These are phyloP conservation scores for Persicaria maculosa DNA, from an alignment of 148 eudicot genomes.

Conservation along the genomic window DNA sequence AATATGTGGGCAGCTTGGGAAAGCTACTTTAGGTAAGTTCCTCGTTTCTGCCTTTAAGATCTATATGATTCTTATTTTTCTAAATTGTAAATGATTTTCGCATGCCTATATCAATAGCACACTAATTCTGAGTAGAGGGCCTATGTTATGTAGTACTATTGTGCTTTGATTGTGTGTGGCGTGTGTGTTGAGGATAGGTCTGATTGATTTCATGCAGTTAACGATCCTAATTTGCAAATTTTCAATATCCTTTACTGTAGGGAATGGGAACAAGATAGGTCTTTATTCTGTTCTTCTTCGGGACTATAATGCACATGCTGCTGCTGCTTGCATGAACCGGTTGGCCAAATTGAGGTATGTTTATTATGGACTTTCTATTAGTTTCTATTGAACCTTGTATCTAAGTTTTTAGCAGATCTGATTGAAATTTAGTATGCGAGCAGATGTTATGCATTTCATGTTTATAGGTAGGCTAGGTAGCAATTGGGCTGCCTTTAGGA, in stretches of 20 bases:
- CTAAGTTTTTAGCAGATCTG: not conserved
- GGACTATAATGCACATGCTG: slow-evolving; percentile 84
- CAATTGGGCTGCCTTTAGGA: not conserved
- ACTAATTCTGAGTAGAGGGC: not conserved
- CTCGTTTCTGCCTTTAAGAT: slow-evolving; percentile 1
- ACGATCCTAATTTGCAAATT: not conserved
- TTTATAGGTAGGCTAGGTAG: not conserved
- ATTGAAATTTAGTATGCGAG: not conserved
- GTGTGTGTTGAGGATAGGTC: not conserved
- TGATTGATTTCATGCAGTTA: not conserved
- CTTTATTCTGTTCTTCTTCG: slow-evolving; percentile 91
- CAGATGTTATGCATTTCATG: not conserved
- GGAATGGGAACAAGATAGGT: slow-evolving; percentile 97
- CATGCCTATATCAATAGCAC: not conserved
- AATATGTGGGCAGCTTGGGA: slow-evolving; percentile 88
- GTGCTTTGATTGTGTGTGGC: not conserved
- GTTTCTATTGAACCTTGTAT: not conserved
- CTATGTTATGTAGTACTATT: not conserved
- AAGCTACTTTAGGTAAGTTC: slow-evolving; percentile 84
- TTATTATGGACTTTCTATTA: not conserved
- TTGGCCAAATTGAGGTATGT: slow-evolving; percentile 85
- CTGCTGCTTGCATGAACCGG: slow-evolving; percentile 96
- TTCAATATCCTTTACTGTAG: slow-evolving; percentile 23
- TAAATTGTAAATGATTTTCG: not conserved
- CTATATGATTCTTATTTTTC: not conserved